Conservation (phyloP, 2,329 filamentous ascomycete genomes). For the Metarhizium robertsii region DNA sequence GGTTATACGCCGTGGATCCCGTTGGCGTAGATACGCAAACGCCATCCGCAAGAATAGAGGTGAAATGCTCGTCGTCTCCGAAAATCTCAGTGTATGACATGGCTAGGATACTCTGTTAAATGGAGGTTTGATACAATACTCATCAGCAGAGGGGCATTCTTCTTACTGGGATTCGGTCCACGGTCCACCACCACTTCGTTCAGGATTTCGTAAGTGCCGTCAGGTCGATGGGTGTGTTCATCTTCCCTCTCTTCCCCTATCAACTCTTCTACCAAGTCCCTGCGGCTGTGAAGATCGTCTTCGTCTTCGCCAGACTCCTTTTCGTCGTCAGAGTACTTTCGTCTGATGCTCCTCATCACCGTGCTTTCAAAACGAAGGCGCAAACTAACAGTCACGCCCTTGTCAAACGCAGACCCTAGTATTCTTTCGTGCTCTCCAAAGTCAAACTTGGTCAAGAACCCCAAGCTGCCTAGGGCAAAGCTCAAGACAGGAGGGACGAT, state of each 20-base stretch:
- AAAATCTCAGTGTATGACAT: constrained; percentile 92
- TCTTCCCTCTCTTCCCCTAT: constrained; percentile 80
- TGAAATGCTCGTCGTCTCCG: constrained; percentile 91
- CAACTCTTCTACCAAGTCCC: constrained; percentile 81
- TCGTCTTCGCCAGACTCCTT: constrained; percentile 25
- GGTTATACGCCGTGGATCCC: constrained; percentile 89
- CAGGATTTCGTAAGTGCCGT: constrained; percentile 78
- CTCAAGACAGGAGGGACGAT: constrained; percentile 90
- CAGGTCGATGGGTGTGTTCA: constrained; percentile 74
- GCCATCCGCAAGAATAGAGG: constrained; percentile 85
- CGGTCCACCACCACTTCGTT: constrained; percentile 97
- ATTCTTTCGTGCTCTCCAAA: constrained; percentile 65
- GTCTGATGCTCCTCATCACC: constrained; percentile 68
- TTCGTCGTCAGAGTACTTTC: constrained; percentile 19
- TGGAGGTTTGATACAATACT: not conserved
- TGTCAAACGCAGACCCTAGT: constrained; percentile 61
- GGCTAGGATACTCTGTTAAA: constrained; percentile 35
- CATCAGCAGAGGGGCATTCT: not conserved
- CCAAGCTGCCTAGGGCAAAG: constrained; percentile 83
- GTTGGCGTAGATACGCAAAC: constrained; percentile 92
- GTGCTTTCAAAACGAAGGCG: constrained; percentile 87
- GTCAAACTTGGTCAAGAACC: constrained; percentile 95
- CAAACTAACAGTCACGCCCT: constrained; percentile 83
- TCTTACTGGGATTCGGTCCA: constrained; percentile 81
- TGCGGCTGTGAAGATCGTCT: constrained; percentile 27